Conservation (phyloP, 2,329 filamentous ascomycete genomes). For the Parastagonospora nodorum region DNA sequence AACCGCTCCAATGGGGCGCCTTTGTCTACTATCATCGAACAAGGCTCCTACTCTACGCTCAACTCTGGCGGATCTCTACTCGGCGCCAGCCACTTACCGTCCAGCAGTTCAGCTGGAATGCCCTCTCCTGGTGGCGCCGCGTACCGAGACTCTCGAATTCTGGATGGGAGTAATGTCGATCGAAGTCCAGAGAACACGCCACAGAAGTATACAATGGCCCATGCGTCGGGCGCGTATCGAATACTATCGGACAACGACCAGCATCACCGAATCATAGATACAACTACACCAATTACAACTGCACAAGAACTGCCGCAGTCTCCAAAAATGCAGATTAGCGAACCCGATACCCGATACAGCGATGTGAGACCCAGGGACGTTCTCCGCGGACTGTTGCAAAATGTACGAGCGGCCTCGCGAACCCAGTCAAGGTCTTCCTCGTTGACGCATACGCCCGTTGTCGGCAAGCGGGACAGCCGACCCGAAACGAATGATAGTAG, state of each 20-base stretch:
- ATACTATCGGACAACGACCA: conserved; percentile 6
- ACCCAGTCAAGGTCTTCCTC: conserved; percentile 23
- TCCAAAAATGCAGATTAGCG: conserved; percentile 7
- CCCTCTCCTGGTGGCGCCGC: conserved; percentile 18
- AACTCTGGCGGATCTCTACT: conserved; percentile 39
- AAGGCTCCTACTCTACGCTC: conserved; percentile 49
- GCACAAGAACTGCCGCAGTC: conserved; percentile 4
- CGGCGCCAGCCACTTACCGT: conserved; percentile 24
- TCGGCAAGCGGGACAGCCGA: conserved; percentile 9
- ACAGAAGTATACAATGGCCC: conserved; percentile 9
- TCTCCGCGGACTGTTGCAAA: conserved; percentile 28
- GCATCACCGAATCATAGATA: conserved; percentile 6
- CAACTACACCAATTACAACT: conserved; percentile 14
- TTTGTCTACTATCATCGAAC: conserved; percentile 53
- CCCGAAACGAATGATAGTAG: conserved; percentile 6
- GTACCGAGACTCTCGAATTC: conserved; percentile 18
- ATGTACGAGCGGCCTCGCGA: conserved; percentile 27
- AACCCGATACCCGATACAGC: conserved; percentile 8
- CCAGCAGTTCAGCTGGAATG: conserved; percentile 17
- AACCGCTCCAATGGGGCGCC: conserved; percentile 43
- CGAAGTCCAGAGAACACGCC: conserved; percentile 21
- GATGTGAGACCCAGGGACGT: conserved; percentile 22
- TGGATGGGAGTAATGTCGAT: conserved; percentile 21
- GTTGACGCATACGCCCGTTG: conserved; percentile 7
- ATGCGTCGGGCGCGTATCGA: conserved; percentile 1